phyloP scores from a whole-genome alignment of 148 eudicot species.

The Silene latifolia region DNA sequence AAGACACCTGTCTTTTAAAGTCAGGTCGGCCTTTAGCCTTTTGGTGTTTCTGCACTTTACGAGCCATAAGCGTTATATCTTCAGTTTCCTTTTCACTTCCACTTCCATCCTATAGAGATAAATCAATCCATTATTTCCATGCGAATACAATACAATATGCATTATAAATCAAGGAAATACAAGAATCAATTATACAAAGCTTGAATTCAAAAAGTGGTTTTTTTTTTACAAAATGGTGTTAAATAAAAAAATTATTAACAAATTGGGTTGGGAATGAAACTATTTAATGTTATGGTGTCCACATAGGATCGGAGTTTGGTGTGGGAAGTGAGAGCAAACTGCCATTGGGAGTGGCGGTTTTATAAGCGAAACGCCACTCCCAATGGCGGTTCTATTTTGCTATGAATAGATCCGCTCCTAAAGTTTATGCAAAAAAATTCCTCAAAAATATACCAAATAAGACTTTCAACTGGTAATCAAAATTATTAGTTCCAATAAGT shows the following conservation, averaged over 20 bases:
- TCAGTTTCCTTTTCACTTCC: constrained; percentile 33
- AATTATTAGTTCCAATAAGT: background rate
- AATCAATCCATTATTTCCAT: constrained; percentile 12
- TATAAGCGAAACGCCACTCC: background rate
- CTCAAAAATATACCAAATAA: background rate
- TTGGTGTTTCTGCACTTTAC: constrained; percentile 30
- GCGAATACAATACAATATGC: background rate
- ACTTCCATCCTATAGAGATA: constrained; percentile 31
- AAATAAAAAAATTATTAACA: too few relatives aligned
- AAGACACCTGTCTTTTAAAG: constrained; percentile 14
- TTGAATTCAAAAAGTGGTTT: background rate
- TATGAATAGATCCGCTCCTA: background rate
- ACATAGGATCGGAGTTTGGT: too few relatives aligned
- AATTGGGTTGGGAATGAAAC: too few relatives aligned
- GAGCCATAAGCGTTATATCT: constrained; percentile 15
- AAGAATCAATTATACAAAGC: background rate
- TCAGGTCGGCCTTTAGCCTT: constrained; percentile 28
- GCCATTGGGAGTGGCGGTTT: too few relatives aligned
- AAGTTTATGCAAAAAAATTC: background rate
- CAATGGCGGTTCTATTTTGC: too few relatives aligned
- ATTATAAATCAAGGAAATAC: background rate
- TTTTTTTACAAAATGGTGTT: too few relatives aligned
- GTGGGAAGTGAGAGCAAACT: too few relatives aligned
- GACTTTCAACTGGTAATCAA: background rate
- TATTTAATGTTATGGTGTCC: too few relatives aligned